phyloP scores from a whole-genome alignment of 805 yeast genomes.

The Debaryomyces hansenii region DNA sequence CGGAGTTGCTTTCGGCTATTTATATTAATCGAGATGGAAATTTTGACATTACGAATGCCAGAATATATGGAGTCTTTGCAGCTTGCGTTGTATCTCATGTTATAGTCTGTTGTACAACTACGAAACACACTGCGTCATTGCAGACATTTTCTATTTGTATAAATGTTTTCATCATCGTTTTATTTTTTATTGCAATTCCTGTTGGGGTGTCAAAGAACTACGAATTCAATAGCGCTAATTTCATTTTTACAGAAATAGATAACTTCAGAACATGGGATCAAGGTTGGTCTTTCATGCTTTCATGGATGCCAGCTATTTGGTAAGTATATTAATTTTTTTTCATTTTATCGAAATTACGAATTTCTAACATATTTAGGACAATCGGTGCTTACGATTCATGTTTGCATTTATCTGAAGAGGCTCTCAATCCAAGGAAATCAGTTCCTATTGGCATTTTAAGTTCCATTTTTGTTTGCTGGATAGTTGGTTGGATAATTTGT shows the following conservation, averaged over 20 bases:
- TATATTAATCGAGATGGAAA: slow-evolving; percentile 29
- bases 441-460: slow-evolving; percentile 32
- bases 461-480: slow-evolving; percentile 25
- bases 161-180: slow-evolving; percentile 19
- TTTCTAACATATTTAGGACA: slow-evolving; percentile 10
- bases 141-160: slow-evolving; percentile 26
- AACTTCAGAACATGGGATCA: slow-evolving; percentile 54
- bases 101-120: slow-evolving; percentile 21
- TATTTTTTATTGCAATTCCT: slow-evolving; percentile 30
- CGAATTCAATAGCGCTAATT: slow-evolving; percentile 47
- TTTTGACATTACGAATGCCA: slow-evolving; percentile 25
- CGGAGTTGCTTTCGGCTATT: slow-evolving; percentile 25
- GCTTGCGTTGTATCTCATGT: slow-evolving; percentile 27
- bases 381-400: slow-evolving; percentile 36
- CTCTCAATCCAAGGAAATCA: slow-evolving; percentile 23
- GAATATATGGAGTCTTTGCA: slow-evolving; percentile 30
- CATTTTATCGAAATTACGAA: background rate
- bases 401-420: slow-evolving; percentile 33
- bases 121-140: slow-evolving; percentile 22
- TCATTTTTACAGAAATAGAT: slow-evolving; percentile 53
- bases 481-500: slow-evolving; percentile 23
- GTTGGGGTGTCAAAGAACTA: slow-evolving; percentile 24
- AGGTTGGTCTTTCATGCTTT: slow-evolving; percentile 47
- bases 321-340: background rate
- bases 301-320: slow-evolving; percentile 28